Percentiles rank a stretch among this genome's conserved stretches.
These are phyloP conservation scores for Eucalyptus cloeziana DNA, from an alignment of 345 rosid genomes.

Conservation along the genomic window DNA sequence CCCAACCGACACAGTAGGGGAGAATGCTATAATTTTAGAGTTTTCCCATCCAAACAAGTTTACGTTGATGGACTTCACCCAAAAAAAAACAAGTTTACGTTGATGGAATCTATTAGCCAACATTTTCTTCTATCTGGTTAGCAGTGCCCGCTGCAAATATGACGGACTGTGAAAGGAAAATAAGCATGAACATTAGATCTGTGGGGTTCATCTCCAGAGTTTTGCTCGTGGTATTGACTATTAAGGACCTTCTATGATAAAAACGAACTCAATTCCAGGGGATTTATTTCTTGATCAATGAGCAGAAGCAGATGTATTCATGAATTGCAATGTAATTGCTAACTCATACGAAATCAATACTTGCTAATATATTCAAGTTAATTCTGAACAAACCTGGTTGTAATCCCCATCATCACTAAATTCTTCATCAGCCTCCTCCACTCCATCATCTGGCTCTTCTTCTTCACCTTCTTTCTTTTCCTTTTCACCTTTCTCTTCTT, in stretches of 20 bases:
- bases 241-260: background rate
- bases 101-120: background rate
- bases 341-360: background rate
- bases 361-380: background rate
- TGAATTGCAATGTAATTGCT: background rate
- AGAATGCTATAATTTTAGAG: background rate
- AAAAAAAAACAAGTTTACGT: background rate
- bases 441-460: conserved; percentile 23
- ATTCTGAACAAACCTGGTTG: conserved; percentile 21
- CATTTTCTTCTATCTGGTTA: background rate
- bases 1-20: background rate
- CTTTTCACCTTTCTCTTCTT: conserved; percentile 21
- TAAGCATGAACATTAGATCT: background rate
- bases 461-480: conserved; percentile 28
- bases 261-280: background rate
- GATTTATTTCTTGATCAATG: background rate
- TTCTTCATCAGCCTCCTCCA: conserved; percentile 18
- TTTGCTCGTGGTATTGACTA: background rate
- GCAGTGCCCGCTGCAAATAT: background rate
- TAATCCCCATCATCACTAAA: conserved; percentile 40
- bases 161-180: background rate
- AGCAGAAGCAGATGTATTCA: background rate
- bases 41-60: background rate
- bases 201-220: background rate
- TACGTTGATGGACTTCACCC: too few species aligned